Conservation (phyloP, 805 yeast genomes). For the Candida adriatica region DNA sequence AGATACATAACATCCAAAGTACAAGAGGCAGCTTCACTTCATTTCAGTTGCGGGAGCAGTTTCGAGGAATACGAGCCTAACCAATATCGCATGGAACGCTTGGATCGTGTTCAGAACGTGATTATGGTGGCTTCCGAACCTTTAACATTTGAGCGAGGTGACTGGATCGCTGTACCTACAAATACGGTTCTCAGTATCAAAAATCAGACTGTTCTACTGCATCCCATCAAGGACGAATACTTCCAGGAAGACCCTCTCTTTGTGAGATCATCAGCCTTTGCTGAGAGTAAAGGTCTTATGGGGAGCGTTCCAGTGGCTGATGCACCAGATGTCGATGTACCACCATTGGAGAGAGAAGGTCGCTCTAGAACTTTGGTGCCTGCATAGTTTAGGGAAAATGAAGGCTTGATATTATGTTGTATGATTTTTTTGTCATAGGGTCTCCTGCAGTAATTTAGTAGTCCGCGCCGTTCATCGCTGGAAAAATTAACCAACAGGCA, state of each 20-base stretch:
- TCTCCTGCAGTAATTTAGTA: too few species aligned
- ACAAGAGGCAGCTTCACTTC: constrained; percentile 94
- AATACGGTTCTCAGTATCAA: constrained; percentile 79
- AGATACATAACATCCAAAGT: constrained; percentile 83
- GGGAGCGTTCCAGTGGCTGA: constrained; percentile 78
- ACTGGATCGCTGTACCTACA: constrained; percentile 96
- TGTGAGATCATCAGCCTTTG: constrained; percentile 71
- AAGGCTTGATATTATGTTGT: too few species aligned
- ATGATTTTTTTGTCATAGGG: too few species aligned
- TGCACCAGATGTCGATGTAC: constrained; percentile 45
- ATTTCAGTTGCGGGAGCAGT: constrained; percentile 88
- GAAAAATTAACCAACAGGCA: not conserved
- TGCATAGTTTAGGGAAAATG: too few species aligned
- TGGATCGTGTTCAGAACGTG: constrained; percentile 88
- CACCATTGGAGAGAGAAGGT: constrained; percentile 78
- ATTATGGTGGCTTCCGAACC: constrained; percentile 98
- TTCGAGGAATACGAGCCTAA: constrained; percentile 90
- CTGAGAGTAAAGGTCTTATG: constrained; percentile 87
- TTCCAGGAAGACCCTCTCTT: constrained; percentile 65
- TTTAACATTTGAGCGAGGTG: constrained; percentile 90
- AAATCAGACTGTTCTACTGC: constrained; percentile 80
- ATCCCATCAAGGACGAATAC: constrained; percentile 88
- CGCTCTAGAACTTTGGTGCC: constrained; percentile 31
- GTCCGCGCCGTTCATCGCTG: too few species aligned
- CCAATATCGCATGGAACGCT: constrained; percentile 87